Base-by-base conservation (phyloP, 345 rosid genomes). In the Gossypium thurberi region DNA sequence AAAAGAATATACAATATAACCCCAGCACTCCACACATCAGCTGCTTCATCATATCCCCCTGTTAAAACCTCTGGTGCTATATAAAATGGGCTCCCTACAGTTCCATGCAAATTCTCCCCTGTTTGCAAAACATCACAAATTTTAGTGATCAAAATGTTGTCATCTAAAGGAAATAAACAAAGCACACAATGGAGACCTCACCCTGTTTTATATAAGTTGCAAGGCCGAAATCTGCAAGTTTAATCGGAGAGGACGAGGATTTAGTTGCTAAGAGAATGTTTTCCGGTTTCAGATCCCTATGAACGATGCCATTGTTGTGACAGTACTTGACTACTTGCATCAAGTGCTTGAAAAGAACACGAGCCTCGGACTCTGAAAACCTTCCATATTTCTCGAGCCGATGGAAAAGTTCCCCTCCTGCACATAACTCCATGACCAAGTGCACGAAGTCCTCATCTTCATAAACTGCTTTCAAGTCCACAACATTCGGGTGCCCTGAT, bases 11-110 rank as follows among this genome's bases (percentile, higher is more conserved):
- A 87, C 64, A 84, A 74, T 73, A 90, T 87, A 69, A 88, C 91
- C 74, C 95, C 92, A 67, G 95, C 85, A 82, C 95, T 90, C 95
- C 96, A 90, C 69, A 88, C 81, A 81, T 88, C 96, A 74, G 92
- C 96, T 71, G 88, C 87, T 76, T 90, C 81, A 74, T 88, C 81
- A 79, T 88, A 88, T n/a, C 86, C 87, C 68, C 93, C 96, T 6
- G 82, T 72, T 26, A 90, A 74, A 74, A 90, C 96, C 80, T 90
- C 93, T 0, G 93, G 93, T 26, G 93, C 96, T 74, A 90, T 85
- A 69, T 90, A 88, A 81, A 88, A 88, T 10, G 96, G 96, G 50
- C 93, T 87, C 2, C 91, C 96, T 72, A 84, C 96, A 2, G 88
- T 85, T 52, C 90, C 93, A 25, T 75, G 81, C 84, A 88, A 78